Base-by-base conservation (phyloP, 768 basidiomycete genomes). In the Dendrothele bispora region DNA sequence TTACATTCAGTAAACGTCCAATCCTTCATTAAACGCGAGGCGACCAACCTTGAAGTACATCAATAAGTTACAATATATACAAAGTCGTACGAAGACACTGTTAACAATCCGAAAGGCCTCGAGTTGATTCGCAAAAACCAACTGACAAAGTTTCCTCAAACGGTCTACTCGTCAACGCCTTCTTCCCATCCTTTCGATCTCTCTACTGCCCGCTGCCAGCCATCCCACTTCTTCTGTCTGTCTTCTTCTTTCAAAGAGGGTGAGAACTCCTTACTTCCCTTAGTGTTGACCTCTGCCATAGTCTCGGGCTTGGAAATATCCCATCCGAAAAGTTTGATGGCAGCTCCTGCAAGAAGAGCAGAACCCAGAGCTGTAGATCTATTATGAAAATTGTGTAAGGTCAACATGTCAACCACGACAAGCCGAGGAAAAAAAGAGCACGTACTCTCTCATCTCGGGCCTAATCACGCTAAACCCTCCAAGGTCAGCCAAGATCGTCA, bases 331-430 rank as follows among this genome's bases (percentile, higher is more conserved):
- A 98, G 73, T 5, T 77, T 71, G 41, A 98, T 78, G 2, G 97
- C 93, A 29, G 88, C 80, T 22, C 90, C 97, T 14, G 97, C 97
- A 25, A 97, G 83, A 46, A 99, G 72, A 20, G 97, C 97, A 7
- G 94, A 91, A 17, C 97, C 97, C 40, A 99, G 76, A 2, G 97
- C 97, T 14, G 97, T 99, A 2, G 91, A 95, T 66, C 90, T 92
- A 55, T n/a, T 43, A 30, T 41, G 17, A 26, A 36, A 20, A 30
- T 10, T 10, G n/a, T 32, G 10, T n/a, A 25, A 37, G 17, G 5
- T 7, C 11, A 1, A 6, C 14, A 8, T 14, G 7, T 36, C 8
- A 3, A 12, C 14, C 12, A 15, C 30, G 7, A 12, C 24, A 11
- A 36, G 20, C 44, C 38, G 24, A n/a, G 14, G 21, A 47, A 17